Percentiles rank a stretch among this genome's conserved stretches.
Conservation (phyloP, 1,284 basidiomycete genomes). For the Cystobasidiaceae sp. region DNA sequence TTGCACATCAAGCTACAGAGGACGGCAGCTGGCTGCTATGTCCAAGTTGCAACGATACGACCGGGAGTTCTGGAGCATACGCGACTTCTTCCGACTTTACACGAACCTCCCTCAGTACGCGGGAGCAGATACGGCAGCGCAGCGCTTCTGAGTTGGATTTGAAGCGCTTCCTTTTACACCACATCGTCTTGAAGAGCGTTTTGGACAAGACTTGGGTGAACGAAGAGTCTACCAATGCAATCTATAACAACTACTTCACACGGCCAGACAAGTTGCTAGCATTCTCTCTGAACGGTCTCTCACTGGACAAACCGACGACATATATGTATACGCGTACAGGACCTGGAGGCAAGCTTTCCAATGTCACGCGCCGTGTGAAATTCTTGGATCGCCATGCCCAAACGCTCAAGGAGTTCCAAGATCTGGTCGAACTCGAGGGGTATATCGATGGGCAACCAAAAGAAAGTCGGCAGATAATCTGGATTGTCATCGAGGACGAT, state of each 20-base stretch:
- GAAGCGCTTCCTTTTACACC: conserved; percentile 15
- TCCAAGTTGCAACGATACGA: conserved; percentile 4
- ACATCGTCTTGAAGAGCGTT: conserved; percentile 1
- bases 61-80: neutral
- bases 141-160: neutral
- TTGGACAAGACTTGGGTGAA: conserved; percentile 6
- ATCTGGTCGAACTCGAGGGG: neutral
- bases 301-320: conserved; percentile 13
- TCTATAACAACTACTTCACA: conserved; percentile 5
- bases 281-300: neutral
- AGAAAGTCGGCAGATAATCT: conserved; percentile 3
- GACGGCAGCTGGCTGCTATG: neutral
- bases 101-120: neutral
- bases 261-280: conserved; percentile 2
- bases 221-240: neutral
- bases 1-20: no score
- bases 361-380: neutral
- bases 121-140: neutral
- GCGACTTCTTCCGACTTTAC: conserved; percentile 9
- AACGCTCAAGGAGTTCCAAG: conserved; percentile 5
- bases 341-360: conserved; percentile 12
- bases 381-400: conserved; percentile 1
- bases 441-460: conserved; percentile 10
- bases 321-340: conserved; percentile 25
- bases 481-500: conserved; percentile 19